Conservation (phyloP, 768 basidiomycete genomes). For the Kwoniella botswanensis region DNA sequence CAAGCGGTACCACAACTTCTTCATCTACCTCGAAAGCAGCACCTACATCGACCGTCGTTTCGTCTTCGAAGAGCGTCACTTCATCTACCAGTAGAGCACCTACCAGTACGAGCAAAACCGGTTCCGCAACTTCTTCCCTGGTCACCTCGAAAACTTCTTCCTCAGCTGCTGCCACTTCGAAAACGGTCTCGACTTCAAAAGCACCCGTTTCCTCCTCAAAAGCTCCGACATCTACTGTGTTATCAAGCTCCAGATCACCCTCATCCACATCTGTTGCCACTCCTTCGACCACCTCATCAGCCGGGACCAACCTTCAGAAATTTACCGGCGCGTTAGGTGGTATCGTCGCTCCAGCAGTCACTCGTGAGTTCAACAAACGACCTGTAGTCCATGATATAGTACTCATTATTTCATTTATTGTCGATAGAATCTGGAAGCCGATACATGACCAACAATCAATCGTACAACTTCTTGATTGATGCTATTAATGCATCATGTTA, state of each 20-base stretch:
- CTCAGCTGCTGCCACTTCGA: not conserved
- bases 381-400: no score
- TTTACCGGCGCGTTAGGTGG: slow-evolving; percentile 36
- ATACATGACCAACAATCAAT: slow-evolving; percentile 16
- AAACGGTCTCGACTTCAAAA: not conserved
- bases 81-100: not conserved
- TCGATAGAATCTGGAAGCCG: slow-evolving; percentile 19
- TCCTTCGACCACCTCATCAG: slow-evolving; percentile 4
- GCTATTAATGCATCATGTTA: slow-evolving; percentile 35
- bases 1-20: not conserved
- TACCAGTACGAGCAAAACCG: not conserved
- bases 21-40: not conserved
- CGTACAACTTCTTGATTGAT: slow-evolving; percentile 35
- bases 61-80: not conserved
- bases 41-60: not conserved
- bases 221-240: not conserved
- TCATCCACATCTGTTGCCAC: slow-evolving; percentile 4
- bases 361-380: slow-evolving; percentile 16
- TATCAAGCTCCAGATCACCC: no score
- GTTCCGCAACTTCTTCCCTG: not conserved
- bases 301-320: slow-evolving; percentile 23
- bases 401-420: no score
- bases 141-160: not conserved
- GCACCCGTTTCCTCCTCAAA: slow-evolving; percentile 7
- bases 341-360: slow-evolving; percentile 35